These are phyloP conservation scores for Prunus mongolica DNA, from an alignment of 306 rosid genomes.

Conservation along the genomic window DNA sequence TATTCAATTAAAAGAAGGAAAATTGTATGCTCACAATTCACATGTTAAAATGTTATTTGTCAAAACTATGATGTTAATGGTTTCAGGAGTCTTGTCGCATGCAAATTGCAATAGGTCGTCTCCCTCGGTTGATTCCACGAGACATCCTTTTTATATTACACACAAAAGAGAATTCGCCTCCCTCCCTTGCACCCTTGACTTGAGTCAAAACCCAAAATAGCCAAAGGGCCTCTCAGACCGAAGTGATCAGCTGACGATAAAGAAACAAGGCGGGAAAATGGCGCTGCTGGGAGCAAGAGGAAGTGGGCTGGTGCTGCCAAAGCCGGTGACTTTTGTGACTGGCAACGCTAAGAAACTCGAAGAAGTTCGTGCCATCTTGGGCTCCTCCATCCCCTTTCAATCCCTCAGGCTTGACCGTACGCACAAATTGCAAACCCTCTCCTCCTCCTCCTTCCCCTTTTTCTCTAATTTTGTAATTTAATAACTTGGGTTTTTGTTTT, in stretches of 20 bases:
- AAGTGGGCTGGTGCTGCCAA: constrained; percentile 56
- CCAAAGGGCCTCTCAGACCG: too few species aligned
- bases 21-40: too few species aligned
- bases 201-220: too few species aligned
- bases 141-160: too few species aligned
- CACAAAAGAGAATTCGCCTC: too few species aligned
- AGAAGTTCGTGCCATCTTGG: constrained; percentile 94
- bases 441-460: not conserved
- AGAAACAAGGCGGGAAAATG: constrained; percentile 31
- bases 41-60: too few species aligned
- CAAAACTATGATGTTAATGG: too few species aligned
- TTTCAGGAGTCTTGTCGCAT: too few species aligned
- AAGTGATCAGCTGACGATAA: not conserved
- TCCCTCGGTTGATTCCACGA: too few species aligned
- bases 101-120: too few species aligned
- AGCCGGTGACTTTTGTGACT: constrained; percentile 93
- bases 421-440: not conserved
- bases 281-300: constrained; percentile 39
- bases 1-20: too few species aligned
- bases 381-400: constrained; percentile 73
- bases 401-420: constrained; percentile 88
- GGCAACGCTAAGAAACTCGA: constrained; percentile 98
- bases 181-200: too few species aligned
- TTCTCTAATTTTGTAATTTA: not conserved
- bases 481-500: not conserved